Evolutionary conservation across 2,329 filamentous ascomycete genomes (phyloP).

Genomic region (Clarireedia paspali): DNA sequence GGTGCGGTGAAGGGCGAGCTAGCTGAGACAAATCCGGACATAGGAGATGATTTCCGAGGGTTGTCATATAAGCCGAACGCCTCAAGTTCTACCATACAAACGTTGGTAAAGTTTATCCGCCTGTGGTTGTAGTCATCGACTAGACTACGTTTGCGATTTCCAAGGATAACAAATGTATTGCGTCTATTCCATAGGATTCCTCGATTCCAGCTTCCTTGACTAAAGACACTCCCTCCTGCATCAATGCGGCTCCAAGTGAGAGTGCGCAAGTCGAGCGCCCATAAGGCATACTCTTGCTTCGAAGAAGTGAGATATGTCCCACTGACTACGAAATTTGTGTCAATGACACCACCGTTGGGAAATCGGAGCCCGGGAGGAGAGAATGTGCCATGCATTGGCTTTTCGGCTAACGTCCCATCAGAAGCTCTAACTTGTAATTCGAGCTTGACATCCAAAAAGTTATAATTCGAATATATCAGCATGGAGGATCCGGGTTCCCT

Average conservation of each 20-base stretch:
- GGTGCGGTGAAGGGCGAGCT: constrained; percentile 60
- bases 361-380: constrained; percentile 91
- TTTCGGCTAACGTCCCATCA: constrained; percentile 78
- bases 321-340: constrained; percentile 94
- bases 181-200: constrained; percentile 88
- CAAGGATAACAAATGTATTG: constrained; percentile 92
- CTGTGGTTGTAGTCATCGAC: constrained; percentile 98
- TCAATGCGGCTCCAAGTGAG: constrained; percentile 95
- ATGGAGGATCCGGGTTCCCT: constrained; percentile 61
- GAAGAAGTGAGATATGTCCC: constrained; percentile 96
- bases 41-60: constrained; percentile 67
- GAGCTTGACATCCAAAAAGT: constrained; percentile 93
- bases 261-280: constrained; percentile 83
- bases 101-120: constrained; percentile 92
- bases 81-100: constrained; percentile 94
- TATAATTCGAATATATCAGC: constrained; percentile 99
- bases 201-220: constrained; percentile 95
- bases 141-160: constrained; percentile 84
- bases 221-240: constrained; percentile 88
- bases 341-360: constrained; percentile 90
- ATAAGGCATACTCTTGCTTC: constrained; percentile 95
- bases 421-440: constrained; percentile 83
- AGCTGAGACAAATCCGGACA: constrained; percentile 77
- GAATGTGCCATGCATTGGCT: constrained; percentile 77
- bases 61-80: constrained; percentile 98